Evolutionary conservation across 2,329 filamentous ascomycete genomes (phyloP), one percentile per base, ranked within the genome.

Genomic region (Gnomoniopsis sp.): DNA sequence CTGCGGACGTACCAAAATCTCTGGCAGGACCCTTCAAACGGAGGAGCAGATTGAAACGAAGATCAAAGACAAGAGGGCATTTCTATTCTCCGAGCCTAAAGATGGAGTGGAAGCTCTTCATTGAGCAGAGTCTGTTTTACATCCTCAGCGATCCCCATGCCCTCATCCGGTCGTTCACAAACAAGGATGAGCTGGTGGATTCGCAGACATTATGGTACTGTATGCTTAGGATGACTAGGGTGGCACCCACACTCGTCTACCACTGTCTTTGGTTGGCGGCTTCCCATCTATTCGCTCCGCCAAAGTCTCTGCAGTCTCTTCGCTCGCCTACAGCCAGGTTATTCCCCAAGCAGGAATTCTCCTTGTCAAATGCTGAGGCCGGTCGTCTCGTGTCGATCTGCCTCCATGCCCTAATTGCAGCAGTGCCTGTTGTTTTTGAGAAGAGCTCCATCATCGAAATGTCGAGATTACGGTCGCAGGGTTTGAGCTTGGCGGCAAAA

Each of bases 181-280:
- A 72, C 47, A 74, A 81, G 12, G 78, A 77, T 12, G 76, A 79
- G 48, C 68, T 85, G 1, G 78, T 84, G 56, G 83, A 88, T 68
- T 86, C 84, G 1, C 83, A 84, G 53, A 83, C 79, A 15, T 72
- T 86, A 1, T 88, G 82, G 83, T 87, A 85, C 66, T 83, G 81
- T 65, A 85, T 86, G 77, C 71, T 86, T 56, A 80, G 81, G 57
- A 72, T 88, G 69, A 85, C 81, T 6, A 76, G 83, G 51, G 77
- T 80, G 46, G 78, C 80, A 17, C 82, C 84, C 4, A 82, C 74
- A 49, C 68, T 88, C 21, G 83, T 88, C 2, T 81, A 87, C 53
- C 82, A 88, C 66, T 86, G 83, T 65, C 74, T 89, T 6, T 89
- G 87, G 87, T 75, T 83, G 63, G 83, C 83, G 6, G 77, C 85